phyloP scores from a whole-genome alignment of 2,329 filamentous ascomycete species.

The Penicillium sp. region DNA sequence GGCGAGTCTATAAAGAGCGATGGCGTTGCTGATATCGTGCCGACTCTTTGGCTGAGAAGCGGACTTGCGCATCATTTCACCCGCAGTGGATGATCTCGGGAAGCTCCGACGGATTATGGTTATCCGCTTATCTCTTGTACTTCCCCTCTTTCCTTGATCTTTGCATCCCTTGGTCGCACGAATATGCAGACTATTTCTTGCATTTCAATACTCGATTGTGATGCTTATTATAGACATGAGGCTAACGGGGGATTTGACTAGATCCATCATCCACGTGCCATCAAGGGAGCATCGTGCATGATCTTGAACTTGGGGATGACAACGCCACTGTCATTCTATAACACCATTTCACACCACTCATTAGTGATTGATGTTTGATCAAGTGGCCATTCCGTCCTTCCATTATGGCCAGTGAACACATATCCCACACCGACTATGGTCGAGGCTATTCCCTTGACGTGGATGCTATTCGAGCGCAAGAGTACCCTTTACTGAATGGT shows the following conservation, averaged over 20 bases:
- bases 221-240: not conserved
- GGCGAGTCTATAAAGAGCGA: too few relatives aligned
- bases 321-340: too few relatives aligned
- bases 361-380: too few relatives aligned
- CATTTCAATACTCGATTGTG: constrained; percentile 1
- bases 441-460: constrained; percentile 43
- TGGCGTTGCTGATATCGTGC: too few relatives aligned
- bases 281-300: too few relatives aligned
- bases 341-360: too few relatives aligned
- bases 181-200: constrained; percentile 8
- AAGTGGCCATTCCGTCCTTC: not conserved
- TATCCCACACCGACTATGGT: constrained; percentile 16
- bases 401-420: not conserved
- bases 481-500: constrained; percentile 46
- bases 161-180: constrained; percentile 7
- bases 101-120: constrained; percentile 19
- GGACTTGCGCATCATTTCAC: not conserved
- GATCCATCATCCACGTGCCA: not conserved
- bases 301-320: too few relatives aligned
- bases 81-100: constrained; percentile 12
- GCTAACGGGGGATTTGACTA: constrained; percentile 4
- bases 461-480: constrained; percentile 42
- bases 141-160: constrained; percentile 6
- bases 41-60: too few relatives aligned
- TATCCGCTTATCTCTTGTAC: constrained; percentile 11